Conservation (phyloP, 1,139 yeast species). For the Pichia inconspicua region DNA sequence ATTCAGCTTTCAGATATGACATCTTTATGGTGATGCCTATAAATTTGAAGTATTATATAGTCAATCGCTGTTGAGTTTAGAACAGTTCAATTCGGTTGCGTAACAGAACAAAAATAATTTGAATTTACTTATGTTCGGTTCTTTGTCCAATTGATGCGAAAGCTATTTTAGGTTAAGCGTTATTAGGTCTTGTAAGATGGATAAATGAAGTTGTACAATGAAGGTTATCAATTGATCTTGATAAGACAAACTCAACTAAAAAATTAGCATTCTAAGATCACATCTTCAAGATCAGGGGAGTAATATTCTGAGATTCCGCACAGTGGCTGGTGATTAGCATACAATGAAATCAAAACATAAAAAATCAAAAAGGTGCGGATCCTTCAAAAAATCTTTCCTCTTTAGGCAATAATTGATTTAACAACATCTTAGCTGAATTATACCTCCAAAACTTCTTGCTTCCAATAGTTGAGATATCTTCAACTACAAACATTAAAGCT, state of each 20-base stretch:
- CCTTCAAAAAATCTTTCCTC: not conserved
- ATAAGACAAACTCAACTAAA: not conserved
- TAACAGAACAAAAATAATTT: not conserved
- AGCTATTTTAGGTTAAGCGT: not conserved
- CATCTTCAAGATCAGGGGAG: not conserved
- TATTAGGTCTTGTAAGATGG: too few relatives aligned
- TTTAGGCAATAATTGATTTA: not conserved
- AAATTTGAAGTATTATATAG: not conserved
- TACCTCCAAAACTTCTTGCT: too few relatives aligned
- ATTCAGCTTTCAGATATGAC: slow-evolving; percentile 3
- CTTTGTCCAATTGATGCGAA: not conserved
- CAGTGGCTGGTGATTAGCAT: slow-evolving; percentile 1
- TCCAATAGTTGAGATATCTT: too few relatives aligned
- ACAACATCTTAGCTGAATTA: not conserved
- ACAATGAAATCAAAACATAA: slow-evolving; percentile 5
- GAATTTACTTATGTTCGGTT: not conserved
- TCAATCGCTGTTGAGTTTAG: not conserved
- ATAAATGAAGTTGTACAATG: not conserved
- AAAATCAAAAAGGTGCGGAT: not conserved
- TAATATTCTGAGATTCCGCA: not conserved
- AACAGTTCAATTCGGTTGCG: not conserved
- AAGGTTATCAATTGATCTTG: not conserved
- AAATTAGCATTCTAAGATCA: not conserved
- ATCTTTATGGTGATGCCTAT: not conserved
- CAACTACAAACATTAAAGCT: not conserved